Evolutionary conservation across 495 filamentous ascomycete genomes (phyloP).

Genomic region (Choiromyces venosus): DNA sequence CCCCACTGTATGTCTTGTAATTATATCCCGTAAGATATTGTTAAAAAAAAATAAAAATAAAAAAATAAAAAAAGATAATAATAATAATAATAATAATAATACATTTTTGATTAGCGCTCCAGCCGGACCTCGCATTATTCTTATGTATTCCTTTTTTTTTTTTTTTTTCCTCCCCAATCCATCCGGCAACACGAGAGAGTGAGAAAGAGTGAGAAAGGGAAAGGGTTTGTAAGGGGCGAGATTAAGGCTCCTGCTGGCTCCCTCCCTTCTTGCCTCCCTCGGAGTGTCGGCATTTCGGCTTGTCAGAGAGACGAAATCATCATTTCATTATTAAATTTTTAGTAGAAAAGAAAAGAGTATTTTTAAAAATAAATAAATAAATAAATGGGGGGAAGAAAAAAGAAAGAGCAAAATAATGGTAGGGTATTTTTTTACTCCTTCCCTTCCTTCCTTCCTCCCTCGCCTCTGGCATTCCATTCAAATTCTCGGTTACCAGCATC

Average conservation of each 20-base stretch:
- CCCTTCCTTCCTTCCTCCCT: constrained; percentile 21
- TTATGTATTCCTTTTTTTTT: neutral
- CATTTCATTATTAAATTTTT: neutral
- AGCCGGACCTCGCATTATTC: neutral
- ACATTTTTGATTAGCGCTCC: neutral
- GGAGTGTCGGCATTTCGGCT: constrained; percentile 34
- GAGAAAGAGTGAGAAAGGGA: neutral
- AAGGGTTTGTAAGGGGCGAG: neutral
- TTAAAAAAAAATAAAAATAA: neutral
- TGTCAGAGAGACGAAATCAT: constrained; percentile 1
- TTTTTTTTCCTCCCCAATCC: neutral
- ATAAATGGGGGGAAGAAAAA: neutral
- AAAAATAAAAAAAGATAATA: too few relatives aligned
- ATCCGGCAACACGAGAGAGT: neutral
- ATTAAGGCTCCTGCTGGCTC: constrained; percentile 4
- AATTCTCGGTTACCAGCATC: constrained; percentile 39
- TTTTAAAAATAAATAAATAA: constrained; percentile 3
- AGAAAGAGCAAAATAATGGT: too few relatives aligned
- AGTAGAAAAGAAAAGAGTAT: neutral
- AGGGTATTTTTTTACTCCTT: neutral
- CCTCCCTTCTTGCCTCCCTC: constrained; percentile 14
- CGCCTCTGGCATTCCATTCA: constrained; percentile 18
- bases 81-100: neutral
- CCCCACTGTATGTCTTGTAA: neutral
- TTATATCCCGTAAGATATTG: neutral